Evolutionary conservation across 2,329 filamentous ascomycete species (phyloP).

Genomic region (Fusarium sp.): DNA sequence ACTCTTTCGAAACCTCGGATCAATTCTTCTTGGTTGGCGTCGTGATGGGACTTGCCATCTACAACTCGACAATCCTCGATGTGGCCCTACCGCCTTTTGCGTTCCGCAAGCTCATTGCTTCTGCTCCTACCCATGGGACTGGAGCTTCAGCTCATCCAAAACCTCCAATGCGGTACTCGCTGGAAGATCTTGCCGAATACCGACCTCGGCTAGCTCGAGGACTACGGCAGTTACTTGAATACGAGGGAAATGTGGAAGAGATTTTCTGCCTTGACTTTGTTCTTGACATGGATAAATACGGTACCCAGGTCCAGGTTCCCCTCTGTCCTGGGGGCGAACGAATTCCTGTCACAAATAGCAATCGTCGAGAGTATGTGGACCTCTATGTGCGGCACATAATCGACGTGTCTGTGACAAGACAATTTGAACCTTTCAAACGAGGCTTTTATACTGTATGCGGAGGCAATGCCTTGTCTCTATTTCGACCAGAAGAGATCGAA

Average conservation of each 20-base stretch:
- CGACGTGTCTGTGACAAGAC: slow-evolving; percentile 79
- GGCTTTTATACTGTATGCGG: slow-evolving; percentile 94
- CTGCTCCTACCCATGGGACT: slow-evolving; percentile 72
- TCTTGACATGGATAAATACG: slow-evolving; percentile 81
- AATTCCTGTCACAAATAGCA: slow-evolving; percentile 82
- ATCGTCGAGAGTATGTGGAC: slow-evolving; percentile 87
- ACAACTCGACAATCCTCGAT: slow-evolving; percentile 94
- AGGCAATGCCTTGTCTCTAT: slow-evolving; percentile 87
- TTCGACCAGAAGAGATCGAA: slow-evolving; percentile 92
- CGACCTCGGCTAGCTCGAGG: slow-evolving; percentile 80
- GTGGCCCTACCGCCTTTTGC: slow-evolving; percentile 88
- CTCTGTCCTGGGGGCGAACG: slow-evolving; percentile 80
- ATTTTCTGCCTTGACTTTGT: slow-evolving; percentile 88
- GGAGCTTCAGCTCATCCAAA: slow-evolving; percentile 67
- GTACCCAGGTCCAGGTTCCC: slow-evolving; percentile 72
- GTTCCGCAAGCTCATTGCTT: slow-evolving; percentile 86
- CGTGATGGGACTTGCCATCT: slow-evolving; percentile 88
- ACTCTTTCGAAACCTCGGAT: slow-evolving; percentile 89
- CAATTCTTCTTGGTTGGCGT: slow-evolving; percentile 93
- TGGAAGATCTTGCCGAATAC: slow-evolving; percentile 87
- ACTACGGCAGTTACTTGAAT: slow-evolving; percentile 81
- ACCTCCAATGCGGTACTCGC: slow-evolving; percentile 75
- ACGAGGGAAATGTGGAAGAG: slow-evolving; percentile 83
- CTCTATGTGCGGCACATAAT: slow-evolving; percentile 84
- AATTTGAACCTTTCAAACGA: slow-evolving; percentile 93